Conservation (phyloP, 305 asterid genomes). For the Fraxinus albicans region DNA sequence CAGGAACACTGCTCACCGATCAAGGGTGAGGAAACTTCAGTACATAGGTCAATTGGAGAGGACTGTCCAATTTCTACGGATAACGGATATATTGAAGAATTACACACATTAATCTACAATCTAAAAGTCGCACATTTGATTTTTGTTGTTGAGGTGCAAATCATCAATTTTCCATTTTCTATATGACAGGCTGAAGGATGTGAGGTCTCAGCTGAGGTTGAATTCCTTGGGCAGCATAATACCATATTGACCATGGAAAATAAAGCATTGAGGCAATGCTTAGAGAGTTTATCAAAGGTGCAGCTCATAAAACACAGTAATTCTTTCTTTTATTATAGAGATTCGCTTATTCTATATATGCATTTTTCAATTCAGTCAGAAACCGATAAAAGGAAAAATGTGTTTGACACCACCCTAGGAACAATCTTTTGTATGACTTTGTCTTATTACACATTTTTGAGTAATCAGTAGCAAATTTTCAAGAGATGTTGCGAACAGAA, state of each 20-base stretch:
- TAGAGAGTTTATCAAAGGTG: conserved; percentile 73
- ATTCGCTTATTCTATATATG: neutral
- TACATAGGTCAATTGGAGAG: conserved; percentile 87
- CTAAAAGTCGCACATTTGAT: neutral
- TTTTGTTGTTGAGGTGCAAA: neutral
- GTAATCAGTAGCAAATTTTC: conserved; percentile 10
- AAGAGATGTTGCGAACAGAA: conserved; percentile 78
- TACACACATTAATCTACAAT: neutral
- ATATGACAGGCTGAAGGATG: conserved; percentile 60
- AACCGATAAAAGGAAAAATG: neutral
- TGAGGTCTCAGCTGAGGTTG: conserved; percentile 63
- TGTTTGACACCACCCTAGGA: neutral
- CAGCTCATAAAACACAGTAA: conserved; percentile 75
- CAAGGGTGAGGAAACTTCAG: conserved; percentile 89
- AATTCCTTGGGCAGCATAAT: conserved; percentile 79
- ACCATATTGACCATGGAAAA: conserved; percentile 76
- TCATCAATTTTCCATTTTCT: conserved; percentile 1
- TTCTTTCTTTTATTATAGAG: neutral
- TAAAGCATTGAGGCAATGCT: conserved; percentile 70
- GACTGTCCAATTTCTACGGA: conserved; percentile 68
- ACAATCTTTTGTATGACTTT: neutral
- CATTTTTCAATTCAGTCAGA: neutral
- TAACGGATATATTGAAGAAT: conserved; percentile 13
- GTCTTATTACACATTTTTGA: neutral
- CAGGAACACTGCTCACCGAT: conserved; percentile 83